phyloP scores from a whole-genome alignment of 257 asterid genomes.

The Cynanchum wilfordii region DNA sequence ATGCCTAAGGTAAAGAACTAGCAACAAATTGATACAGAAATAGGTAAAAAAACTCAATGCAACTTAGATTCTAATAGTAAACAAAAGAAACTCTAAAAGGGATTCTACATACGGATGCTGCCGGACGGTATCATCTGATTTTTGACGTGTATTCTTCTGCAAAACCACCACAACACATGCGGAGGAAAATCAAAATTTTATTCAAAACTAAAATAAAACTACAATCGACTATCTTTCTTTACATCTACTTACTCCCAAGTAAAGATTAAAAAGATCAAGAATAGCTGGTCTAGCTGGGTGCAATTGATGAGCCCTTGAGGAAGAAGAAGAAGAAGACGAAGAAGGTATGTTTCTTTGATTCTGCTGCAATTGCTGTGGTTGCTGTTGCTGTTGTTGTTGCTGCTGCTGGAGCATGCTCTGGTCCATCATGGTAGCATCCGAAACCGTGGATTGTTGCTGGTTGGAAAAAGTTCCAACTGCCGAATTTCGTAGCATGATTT shows the following conservation, averaged over 20 bases:
- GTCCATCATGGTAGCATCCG: conserved; percentile 34
- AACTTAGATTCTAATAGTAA: neutral
- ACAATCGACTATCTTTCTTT: neutral
- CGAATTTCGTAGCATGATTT: conserved; percentile 4
- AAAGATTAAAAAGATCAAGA: conserved; percentile 70
- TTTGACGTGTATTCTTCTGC: conserved; percentile 58
- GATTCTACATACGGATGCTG: conserved; percentile 76
- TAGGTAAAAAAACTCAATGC: neutral
- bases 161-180: conserved; percentile 5
- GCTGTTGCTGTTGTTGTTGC: conserved; percentile 17
- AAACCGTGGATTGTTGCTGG: conserved; percentile 18
- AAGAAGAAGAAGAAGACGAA: conserved; percentile 52
- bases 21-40: neutral
- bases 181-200: conserved; percentile 9
- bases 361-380: conserved; percentile 27
- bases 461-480: conserved; percentile 19
- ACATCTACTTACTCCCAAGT: conserved; percentile 55
- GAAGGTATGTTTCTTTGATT: conserved; percentile 27
- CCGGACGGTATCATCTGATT: conserved; percentile 55
- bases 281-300: conserved; percentile 79
- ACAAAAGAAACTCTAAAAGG: conserved; percentile 6
- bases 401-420: conserved; percentile 26
- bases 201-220: neutral
- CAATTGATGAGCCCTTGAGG: conserved; percentile 59
- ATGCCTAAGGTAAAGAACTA: neutral